Evolutionary conservation across 2,329 filamentous ascomycete genomes (phyloP), one percentile per base, ranked within the genome.

Genomic region (Claviceps citrina): DNA sequence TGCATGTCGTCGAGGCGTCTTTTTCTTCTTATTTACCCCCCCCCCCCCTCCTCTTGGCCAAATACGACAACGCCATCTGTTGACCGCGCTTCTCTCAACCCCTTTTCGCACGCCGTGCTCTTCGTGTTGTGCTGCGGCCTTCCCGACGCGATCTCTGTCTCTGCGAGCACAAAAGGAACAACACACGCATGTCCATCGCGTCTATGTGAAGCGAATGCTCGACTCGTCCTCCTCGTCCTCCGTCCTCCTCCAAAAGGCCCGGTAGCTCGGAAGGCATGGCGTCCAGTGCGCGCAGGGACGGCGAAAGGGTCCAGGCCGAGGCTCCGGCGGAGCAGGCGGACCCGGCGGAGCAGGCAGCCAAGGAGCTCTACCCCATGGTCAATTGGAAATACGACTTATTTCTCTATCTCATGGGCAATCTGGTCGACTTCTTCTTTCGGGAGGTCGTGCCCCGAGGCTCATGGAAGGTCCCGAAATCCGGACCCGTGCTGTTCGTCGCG

Each of bases 381-480:
- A 70, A 74, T 49, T 81, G 73, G 68, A 78, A 80, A 48, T 87
- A 87, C 58, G 82, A 87, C 63, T 68, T 78, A 43, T 81, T 86
- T 54, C 68, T 87, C 25, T 85, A 82, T 71, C 70, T 70, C 36
- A 81, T 86, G 56, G 82, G 80, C 31, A 74, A 96, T 47, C 70
- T 96, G 39, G 78, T 93, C 48, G 91, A 98, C 61, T 77, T 95
- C 49, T 98, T 98, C 74, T 98, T 98, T 68, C 81, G 91, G 50
- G 91, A 98, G 63, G 85, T 98, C 13, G 87, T 96, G 57, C 91
- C 91, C 10, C 76, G 91, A 48, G 86, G 86, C 49, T 84, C 87
- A 46, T 98, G 91, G 86, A 89, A 87, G 61, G 83, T 98, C 33
- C 91, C 91, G 33, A 78, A 81, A 53, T 73, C 76, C 46, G 91